Conservation (phyloP, 441 rosid species). For the Erodium texanum region DNA sequence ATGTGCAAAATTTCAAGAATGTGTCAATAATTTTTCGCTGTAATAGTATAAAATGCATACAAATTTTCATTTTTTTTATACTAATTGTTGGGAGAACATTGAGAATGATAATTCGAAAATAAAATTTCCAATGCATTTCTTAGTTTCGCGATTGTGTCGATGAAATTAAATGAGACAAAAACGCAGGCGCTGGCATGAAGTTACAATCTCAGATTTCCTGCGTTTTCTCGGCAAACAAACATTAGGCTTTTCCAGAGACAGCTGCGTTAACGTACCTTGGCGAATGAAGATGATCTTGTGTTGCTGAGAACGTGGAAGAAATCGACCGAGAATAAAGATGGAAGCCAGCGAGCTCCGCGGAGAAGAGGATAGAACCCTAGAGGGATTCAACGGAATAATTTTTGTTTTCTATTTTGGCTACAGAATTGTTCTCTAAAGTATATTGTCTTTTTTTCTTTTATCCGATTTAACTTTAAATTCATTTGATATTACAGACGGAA, state of each 20-base stretch:
- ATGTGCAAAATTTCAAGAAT: background rate
- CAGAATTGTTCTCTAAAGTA: background rate
- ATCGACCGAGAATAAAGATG: background rate
- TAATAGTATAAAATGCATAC: background rate
- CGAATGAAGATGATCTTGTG: background rate
- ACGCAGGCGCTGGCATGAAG: background rate
- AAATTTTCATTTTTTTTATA: background rate
- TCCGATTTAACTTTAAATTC: too few species aligned
- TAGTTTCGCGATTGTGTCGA: background rate
- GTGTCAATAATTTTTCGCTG: background rate
- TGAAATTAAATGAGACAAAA: background rate
- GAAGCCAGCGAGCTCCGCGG: background rate
- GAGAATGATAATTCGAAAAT: background rate
- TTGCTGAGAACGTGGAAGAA: background rate
- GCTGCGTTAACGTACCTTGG: background rate
- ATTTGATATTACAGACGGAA: too few species aligned
- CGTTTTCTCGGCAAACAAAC: background rate
- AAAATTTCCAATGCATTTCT: background rate
- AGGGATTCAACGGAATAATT: background rate
- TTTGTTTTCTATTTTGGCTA: background rate
- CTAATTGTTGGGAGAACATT: background rate
- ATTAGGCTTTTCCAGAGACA: background rate
- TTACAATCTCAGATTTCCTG: background rate
- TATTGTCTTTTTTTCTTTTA: too few species aligned
- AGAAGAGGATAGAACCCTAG: background rate